A percentile compares a stretch with the other conserved stretches of the same genome.
Conservation (phyloP, 345 rosid genomes). For the Lumnitzera racemosa region DNA sequence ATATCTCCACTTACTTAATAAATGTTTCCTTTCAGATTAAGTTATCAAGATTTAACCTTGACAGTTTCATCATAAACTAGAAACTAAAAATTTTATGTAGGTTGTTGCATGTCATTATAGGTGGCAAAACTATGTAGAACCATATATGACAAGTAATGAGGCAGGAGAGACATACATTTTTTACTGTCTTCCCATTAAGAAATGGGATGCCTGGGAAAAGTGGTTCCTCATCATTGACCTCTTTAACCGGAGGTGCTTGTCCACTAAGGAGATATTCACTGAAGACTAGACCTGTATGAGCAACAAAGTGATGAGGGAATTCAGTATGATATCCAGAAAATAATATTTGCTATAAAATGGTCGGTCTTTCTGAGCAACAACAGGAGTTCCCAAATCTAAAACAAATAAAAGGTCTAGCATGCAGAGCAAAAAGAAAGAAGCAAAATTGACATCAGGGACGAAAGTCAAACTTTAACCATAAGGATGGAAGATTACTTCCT, state of each 20-base stretch:
- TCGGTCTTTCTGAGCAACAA: neutral
- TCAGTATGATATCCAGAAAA: neutral
- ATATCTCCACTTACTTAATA: no score
- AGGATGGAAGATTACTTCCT: conserved; percentile 59
- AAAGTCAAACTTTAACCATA: neutral
- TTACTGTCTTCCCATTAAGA: conserved; percentile 25
- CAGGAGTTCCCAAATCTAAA: neutral
- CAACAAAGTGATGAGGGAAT: conserved; percentile 2
- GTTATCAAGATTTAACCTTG: no score
- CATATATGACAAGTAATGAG: conserved; percentile 1
- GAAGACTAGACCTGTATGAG: conserved; percentile 70
- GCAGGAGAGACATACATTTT: conserved; percentile 20
- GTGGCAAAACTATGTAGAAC: neutral
- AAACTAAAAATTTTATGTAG: no score
- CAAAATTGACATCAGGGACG: no score
- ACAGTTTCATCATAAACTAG: no score
- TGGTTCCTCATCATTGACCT: conserved; percentile 96
- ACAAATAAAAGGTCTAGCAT: neutral
- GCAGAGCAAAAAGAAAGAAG: neutral
- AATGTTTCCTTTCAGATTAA: no score
- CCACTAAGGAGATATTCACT: conserved; percentile 95
- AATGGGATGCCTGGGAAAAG: conserved; percentile 57
- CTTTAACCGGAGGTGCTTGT: conserved; percentile 81
- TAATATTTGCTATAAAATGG: neutral
- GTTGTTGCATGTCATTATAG: no score